Base-by-base conservation (phyloP, 2,329 filamentous ascomycete genomes). In the Trichoderma sp. region DNA sequence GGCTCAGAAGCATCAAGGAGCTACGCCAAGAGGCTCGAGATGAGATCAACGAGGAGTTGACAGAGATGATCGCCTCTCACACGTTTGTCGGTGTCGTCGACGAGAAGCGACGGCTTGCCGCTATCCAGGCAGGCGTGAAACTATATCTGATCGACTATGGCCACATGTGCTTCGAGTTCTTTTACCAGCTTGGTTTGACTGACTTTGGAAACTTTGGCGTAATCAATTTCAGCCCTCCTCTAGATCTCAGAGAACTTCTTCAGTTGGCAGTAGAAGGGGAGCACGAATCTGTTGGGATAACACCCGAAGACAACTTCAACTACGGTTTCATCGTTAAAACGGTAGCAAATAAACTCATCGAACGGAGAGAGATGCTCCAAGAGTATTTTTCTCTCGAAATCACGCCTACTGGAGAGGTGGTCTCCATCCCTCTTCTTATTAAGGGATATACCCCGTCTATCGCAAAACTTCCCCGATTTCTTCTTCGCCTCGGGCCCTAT, bases 81-180 rank as follows among this genome's bases (percentile, higher is more conserved):
- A 98, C 94, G 1, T 99, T 98, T 83, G 94, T 99, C 65, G 97
- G 97, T 3, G 88, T 99, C 31, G 94, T 98, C 1, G 97, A 99
- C 81, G 93, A 96, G 80, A 90, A 89, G 56, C 92, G 95, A 67
- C 93, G 97, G 12, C 90, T 99, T 14, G 95, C 92, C n/a, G 95
- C 97, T 18, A 93, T 99, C 50, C 97, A 99, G 84, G 92, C 94
- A 45, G 97, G 96, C 16, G 93, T 98, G 9, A 97, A 95, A 82
- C 89, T 99, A 8, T 98, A 94, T 83, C 90, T 99, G 27, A 89
- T 99, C 71, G 97, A 99, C 84, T 99, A 99, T 81, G 97, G 95
- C 12, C 92, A 96, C 82, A 86, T 94, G 1, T 94, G 91, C 82
- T 93, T 92, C 77, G 96, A 98, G 80, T 97, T 96, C 83, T 97